Evolutionary conservation across 176 grass and related monocot genomes (phyloP), one percentile per base, ranked within the genome.

Genomic region (Carex scoparia): DNA sequence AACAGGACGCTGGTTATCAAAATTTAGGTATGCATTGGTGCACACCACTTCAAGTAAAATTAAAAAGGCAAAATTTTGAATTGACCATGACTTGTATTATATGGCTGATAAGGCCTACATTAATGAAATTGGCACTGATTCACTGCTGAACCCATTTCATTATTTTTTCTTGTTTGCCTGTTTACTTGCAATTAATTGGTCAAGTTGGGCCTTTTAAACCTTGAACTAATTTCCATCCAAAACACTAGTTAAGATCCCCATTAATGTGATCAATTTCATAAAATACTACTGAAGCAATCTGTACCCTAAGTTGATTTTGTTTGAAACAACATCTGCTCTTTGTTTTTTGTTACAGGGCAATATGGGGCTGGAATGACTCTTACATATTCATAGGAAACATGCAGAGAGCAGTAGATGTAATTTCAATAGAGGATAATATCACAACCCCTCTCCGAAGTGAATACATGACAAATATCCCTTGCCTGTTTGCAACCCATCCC

Each of bases 341-440:
- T 54, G 23, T 31, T 76, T 76, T 51, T 51, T 70, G 7, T 81
- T 65, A 14, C 88, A 90, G 88, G 79, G 88, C 85, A 75, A 87
- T 87, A 61, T 90, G 88, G 88, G 85, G 88, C 19, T 90, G 88
- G 88, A 83, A 84, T 65, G 88, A 87, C 81, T 84, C 80, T 2
- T 65, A 87, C 57, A 18, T 90, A 27, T 85, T 86, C 33, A 14
- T 90, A 32, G 88, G 88, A 18, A 87, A 87, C 32, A 90, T 85
- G 81, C 66, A 81, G 28, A 87, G 84, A 74, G 89, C 81, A 14
- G 23, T 90, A 27, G 81, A 90, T 49, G 31, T 90, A 73, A 90
- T 90, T 62, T 90, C 89, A 19, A 75, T 61, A 27, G 56, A 73
- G 31, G 66, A 77, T 23, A 77, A 15, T n/a, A 35, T 38, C 3